A percentile compares a stretch with the other conserved stretches of the same genome.
phyloP scores from a whole-genome alignment of 164 flowering plant genomes.

The Vitis amurensis region DNA sequence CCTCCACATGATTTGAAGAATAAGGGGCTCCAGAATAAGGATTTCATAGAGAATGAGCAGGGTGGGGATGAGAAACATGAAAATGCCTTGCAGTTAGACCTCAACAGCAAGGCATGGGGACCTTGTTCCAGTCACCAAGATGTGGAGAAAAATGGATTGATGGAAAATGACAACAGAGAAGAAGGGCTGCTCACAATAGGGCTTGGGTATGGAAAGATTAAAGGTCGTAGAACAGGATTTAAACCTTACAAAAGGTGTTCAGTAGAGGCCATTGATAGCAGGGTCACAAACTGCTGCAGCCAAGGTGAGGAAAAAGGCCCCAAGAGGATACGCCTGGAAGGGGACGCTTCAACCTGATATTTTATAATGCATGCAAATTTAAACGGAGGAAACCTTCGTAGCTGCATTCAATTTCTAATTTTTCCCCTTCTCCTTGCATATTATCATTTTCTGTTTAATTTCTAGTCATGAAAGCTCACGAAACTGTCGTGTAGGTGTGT shows the following conservation, averaged over 20 bases:
- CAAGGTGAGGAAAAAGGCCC: slow-evolving; percentile 62
- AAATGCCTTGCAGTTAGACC: slow-evolving; percentile 33
- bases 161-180: slow-evolving; percentile 16
- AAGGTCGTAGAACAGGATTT: slow-evolving; percentile 69
- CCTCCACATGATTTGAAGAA: slow-evolving; percentile 43
- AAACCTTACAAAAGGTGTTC: slow-evolving; percentile 97
- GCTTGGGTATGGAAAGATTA: slow-evolving; percentile 54
- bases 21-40: slow-evolving; percentile 23
- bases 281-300: slow-evolving; percentile 29
- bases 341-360: slow-evolving; percentile 52
- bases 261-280: slow-evolving; percentile 65
- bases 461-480: slow-evolving; percentile 30
- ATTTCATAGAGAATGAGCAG: slow-evolving; percentile 23
- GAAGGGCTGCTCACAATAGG: slow-evolving; percentile 36
- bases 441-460: slow-evolving; percentile 17
- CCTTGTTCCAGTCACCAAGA: slow-evolving; percentile 23
- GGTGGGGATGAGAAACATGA: slow-evolving; percentile 22
- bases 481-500: slow-evolving; percentile 44
- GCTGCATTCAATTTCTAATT: slow-evolving; percentile 21
- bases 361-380: slow-evolving; percentile 20
- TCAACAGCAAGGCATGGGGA: slow-evolving; percentile 36
- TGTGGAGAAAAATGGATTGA: slow-evolving; percentile 17
- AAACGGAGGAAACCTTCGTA: slow-evolving; percentile 26
- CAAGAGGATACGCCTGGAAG: slow-evolving; percentile 77
- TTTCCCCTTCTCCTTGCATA: slow-evolving; percentile 1